Percentiles rank a stretch among this genome's conserved stretches.
These are phyloP conservation scores for Mycena vitilis DNA, from an alignment of 768 basidiomycete genomes.

Conservation along the genomic window DNA sequence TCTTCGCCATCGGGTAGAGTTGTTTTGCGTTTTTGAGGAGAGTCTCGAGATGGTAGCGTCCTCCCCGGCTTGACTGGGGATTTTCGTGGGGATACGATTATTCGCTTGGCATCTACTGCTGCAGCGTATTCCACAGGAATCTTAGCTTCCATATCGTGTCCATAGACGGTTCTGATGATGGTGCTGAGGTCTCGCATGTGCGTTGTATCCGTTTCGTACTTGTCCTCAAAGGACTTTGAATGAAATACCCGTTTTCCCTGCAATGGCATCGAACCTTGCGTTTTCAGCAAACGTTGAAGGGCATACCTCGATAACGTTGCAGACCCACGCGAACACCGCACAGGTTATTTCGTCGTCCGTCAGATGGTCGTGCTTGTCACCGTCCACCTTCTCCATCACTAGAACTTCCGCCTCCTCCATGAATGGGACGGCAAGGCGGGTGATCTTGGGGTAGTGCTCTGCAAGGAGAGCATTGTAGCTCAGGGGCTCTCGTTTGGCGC, in stretches of 20 bases:
- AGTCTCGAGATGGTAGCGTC: conserved; percentile 50
- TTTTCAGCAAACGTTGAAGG: background rate
- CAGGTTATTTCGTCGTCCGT: conserved; percentile 46
- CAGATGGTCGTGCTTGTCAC: conserved; percentile 37
- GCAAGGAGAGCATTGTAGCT: conserved; percentile 47
- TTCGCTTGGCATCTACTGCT: conserved; percentile 37
- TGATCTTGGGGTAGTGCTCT: conserved; percentile 37
- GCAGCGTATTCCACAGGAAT: conserved; percentile 34
- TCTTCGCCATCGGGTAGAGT: conserved; percentile 43
- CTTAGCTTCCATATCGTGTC: conserved; percentile 4
- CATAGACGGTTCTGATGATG: conserved; percentile 14
- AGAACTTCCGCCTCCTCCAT: conserved; percentile 47
- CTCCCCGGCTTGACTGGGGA: conserved; percentile 37
- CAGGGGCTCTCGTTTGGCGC: conserved; percentile 18
- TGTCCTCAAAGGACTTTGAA: conserved; percentile 31
- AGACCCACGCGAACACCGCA: conserved; percentile 61
- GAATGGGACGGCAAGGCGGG: conserved; percentile 42
- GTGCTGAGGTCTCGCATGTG: conserved; percentile 15
- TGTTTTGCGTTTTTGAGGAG: conserved; percentile 51
- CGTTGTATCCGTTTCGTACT: conserved; percentile 6
- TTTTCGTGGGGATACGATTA: conserved; percentile 34
- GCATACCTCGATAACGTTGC: conserved; percentile 52
- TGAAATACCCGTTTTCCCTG: conserved; percentile 29
- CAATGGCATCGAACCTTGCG: conserved; percentile 15
- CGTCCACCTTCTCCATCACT: conserved; percentile 40